phyloP scores from a whole-genome alignment of 768 basidiomycete species.

The Grammothele lineata region DNA sequence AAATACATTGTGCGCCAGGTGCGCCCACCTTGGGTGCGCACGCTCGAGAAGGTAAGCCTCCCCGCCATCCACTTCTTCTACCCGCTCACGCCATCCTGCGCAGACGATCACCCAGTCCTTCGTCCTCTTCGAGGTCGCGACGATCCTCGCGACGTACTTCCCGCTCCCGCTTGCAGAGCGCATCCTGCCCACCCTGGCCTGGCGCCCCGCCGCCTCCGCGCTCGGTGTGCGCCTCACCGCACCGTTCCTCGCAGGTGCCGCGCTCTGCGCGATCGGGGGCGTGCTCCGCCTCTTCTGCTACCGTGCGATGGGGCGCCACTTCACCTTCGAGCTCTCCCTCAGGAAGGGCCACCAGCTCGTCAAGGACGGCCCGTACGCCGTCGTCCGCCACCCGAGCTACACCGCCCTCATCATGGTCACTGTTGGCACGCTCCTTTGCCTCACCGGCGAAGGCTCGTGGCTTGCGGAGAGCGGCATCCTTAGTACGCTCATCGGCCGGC shows the following conservation, averaged over 20 bases:
- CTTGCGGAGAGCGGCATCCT: constrained; percentile 13
- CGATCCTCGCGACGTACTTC: neutral
- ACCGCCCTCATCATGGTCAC: constrained; percentile 12
- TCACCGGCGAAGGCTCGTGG: constrained; percentile 16
- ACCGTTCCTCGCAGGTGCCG: constrained; percentile 12
- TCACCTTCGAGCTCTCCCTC: constrained; percentile 21
- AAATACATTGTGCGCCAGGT: neutral
- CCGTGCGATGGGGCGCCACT: constrained; percentile 22
- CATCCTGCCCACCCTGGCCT: neutral
- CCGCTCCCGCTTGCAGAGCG: neutral
- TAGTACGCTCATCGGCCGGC: constrained; percentile 5
- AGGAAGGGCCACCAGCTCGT: constrained; percentile 16
- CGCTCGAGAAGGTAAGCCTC: constrained; percentile 1
- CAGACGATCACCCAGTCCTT: no score
- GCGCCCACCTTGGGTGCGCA: neutral
- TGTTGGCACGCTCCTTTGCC: constrained; percentile 10
- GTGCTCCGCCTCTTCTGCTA: constrained; percentile 18
- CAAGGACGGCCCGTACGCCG: constrained; percentile 17
- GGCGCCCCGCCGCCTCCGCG: neutral
- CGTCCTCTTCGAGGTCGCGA: neutral
- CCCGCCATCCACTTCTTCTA: no score
- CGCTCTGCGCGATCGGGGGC: constrained; percentile 9
- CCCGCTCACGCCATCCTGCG: no score
- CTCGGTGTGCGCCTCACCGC: constrained; percentile 9
- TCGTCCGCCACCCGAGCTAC: constrained; percentile 23